Evolutionary conservation across 1,284 basidiomycete genomes (phyloP), one percentile per base, ranked within the genome.

Genomic region (Leccinum fuscescens): DNA sequence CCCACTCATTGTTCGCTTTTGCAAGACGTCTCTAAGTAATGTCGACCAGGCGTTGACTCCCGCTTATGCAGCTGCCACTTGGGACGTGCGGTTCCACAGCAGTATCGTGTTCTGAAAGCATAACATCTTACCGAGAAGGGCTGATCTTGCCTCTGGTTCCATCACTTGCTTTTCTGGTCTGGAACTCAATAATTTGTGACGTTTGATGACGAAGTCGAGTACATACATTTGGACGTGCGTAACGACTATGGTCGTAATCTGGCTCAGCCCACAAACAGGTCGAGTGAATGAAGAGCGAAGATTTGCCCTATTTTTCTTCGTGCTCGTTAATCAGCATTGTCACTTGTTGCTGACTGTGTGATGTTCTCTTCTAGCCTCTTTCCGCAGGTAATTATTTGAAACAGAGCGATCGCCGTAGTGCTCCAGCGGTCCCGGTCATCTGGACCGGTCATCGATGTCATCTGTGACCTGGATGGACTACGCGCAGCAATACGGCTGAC

Each of bases 131-230:
- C 15, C 14, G 12, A 3, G 35, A 27, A 12, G 2, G 51, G 27
- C 57, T 67, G 24, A 69, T 46, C n/a, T 24, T 33, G 9, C 27
- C 1, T 3, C 27, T 39, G 66, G 65, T 66, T 3, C 50, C 62
- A 33, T 58, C 58, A 2, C 46, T 70, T n/a, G 3, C 57, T 5
- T 15, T 72, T 46, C 37, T 68, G 12, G 50, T 65, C 48, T 69
- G 69, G 68, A 24, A 67, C 27, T 53, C n/a, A 29, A 4, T 63
- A 31, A 11, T 11, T 31, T 12, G 6, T 69, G 9, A 61, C 62
- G 12, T 35, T 70, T 24, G 59, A 59, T 6, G 54, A 70, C 4
- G 68, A 72, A 33, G 29, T 14, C 6, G 15, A 50, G 49, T 50
- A 44, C 42, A 44, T 31, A 49, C 20, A 46, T 46, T 46, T 46